Base-by-base conservation (phyloP, 2,329 filamentous ascomycete species). In the Xylaria sp. region DNA sequence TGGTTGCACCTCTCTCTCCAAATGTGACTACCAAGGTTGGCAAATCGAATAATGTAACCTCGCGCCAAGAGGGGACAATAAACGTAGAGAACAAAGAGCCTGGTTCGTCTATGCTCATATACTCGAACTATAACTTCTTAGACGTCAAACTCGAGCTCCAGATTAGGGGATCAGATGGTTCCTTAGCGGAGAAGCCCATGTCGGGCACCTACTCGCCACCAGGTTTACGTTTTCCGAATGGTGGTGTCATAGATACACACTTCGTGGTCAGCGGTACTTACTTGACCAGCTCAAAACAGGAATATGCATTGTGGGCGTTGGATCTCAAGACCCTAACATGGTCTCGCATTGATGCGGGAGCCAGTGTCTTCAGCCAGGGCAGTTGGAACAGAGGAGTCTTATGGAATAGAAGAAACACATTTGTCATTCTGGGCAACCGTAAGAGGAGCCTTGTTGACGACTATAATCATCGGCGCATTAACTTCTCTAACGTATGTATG, bases 251-350 rank as follows among this genome's bases (percentile, higher is more conserved):
- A 71, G 95, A 97, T 78, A 95, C 93, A 5, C 92, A 97, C 77
- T 98, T 99, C 75, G 94, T 99, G 49, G 95, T 99, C 25, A 97
- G 94, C 76, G 96, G 96, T 31, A 99, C 96, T 0, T 98, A 98
- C 77, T 86, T 99, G 65, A 99, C 96, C 0, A 97, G 95, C 0
- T 97, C 95, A 1, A 98, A 97, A 80, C 95, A 98, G 77, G 96
- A 99, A 78, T 99, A 98, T 79, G 95, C 96, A 0, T 84, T 99
- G 1, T 99, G 96, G 96, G 95, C 96, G 1, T 82, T 99, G 54
- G 94, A 99, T 76, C 81, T 99, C 63, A 89, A 91, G 65, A 96
- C 90, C 0, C 81, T 99, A 61, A 96, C 92, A 0, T 99, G 96
- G 96, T 94, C 92, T 62, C 92, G 95, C 9, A 98, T 99, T 71